Evolutionary conservation across 225 moss, liverwort and hornwort species (phyloP).

Genomic region (Marchantia polymorpha): DNA sequence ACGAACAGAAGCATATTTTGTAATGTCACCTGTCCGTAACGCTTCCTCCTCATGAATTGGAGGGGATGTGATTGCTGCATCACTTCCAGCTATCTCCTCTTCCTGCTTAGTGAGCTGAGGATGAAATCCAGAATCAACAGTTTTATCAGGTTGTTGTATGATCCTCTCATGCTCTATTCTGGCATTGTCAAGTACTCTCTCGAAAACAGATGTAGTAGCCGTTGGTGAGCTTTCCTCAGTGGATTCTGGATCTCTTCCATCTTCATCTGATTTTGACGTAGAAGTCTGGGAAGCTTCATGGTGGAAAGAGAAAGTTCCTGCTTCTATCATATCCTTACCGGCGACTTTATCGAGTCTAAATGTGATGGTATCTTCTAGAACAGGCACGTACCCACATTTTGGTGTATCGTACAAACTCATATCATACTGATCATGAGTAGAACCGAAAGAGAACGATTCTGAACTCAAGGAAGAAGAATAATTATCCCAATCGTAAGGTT

Average conservation of each 20-base stretch:
- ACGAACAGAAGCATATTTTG: background rate
- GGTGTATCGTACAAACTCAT: too few relatives aligned
- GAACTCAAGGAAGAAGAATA: background rate
- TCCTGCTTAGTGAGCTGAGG: background rate
- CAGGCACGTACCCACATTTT: background rate
- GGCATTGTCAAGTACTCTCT: background rate
- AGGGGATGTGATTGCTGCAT: background rate
- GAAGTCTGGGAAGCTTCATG: background rate
- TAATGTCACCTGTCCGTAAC: background rate
- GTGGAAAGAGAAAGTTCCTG: conserved; percentile 9
- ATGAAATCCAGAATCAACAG: background rate
- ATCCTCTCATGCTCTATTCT: background rate
- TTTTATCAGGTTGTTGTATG: background rate
- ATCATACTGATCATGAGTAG: background rate
- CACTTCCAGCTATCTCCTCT: background rate
- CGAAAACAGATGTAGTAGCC: background rate
- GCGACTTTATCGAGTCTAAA: background rate
- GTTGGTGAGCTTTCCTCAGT: background rate
- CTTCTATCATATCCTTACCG: conserved; percentile 7
- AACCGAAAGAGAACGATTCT: background rate
- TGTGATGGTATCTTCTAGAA: background rate
- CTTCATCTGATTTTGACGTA: background rate
- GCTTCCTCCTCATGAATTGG: background rate
- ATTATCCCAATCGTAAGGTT: background rate
- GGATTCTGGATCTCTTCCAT: background rate